Evolutionary conservation across 2,329 filamentous ascomycete genomes (phyloP).

Genomic region (Claviceps arundinis): DNA sequence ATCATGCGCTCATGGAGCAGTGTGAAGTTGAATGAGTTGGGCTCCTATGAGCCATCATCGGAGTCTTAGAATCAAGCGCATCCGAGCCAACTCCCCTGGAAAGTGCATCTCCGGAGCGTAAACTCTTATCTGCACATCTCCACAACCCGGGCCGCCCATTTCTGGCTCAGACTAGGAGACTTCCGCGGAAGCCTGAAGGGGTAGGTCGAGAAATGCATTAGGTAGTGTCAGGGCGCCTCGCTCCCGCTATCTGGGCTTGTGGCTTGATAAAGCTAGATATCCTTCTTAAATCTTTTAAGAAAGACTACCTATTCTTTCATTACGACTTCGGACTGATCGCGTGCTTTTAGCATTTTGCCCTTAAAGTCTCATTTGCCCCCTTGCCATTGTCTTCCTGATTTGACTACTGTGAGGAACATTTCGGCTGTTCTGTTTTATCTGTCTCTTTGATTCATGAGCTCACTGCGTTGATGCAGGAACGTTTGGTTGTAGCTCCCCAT

Average conservation of each 20-base stretch:
- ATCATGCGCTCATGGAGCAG: neutral
- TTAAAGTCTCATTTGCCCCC: no score
- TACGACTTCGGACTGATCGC: no score
- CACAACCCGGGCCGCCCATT: constrained; percentile 1
- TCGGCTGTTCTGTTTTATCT: neutral
- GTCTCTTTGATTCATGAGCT: neutral
- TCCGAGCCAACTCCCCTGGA: neutral
- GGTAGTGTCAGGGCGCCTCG: neutral
- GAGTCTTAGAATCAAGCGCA: neutral
- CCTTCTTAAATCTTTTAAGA: neutral
- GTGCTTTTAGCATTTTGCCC: no score
- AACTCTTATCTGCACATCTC: neutral
- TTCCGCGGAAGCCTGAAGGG: constrained; percentile 3
- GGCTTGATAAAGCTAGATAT: neutral
- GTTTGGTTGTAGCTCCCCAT: neutral
- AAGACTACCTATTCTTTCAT: no score
- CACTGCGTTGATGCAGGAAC: neutral
- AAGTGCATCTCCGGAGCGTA: constrained; percentile 1
- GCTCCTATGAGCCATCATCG: neutral
- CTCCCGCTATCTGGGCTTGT: neutral
- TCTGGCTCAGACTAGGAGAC: neutral
- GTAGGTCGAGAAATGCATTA: neutral
- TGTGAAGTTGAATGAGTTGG: no score
- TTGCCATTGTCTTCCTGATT: no score
- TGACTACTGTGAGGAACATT: no score